Conservation (phyloP, 208 protist species). For the Acanthamoeba castellanii region DNA sequence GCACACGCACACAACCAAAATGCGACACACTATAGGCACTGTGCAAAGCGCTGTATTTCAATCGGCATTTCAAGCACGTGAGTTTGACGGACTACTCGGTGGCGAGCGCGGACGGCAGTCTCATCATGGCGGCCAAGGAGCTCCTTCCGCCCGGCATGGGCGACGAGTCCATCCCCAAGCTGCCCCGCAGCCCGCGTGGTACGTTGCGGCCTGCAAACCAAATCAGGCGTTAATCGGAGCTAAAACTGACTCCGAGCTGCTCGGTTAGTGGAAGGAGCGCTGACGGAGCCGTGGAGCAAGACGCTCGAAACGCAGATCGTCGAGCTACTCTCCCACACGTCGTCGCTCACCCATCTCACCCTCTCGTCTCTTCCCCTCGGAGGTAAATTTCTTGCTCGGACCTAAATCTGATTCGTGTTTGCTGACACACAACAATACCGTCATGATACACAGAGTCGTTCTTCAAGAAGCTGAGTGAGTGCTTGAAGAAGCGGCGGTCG, state of each 20-base stretch:
- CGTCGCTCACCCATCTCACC: neutral
- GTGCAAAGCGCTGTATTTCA: slow-evolving; percentile 16
- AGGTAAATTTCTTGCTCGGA: neutral
- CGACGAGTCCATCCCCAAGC: neutral
- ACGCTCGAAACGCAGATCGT: slow-evolving; percentile 1
- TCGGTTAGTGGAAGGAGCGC: neutral
- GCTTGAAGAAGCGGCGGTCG: slow-evolving; percentile 8
- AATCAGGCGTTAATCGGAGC: neutral
- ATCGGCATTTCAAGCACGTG: neutral
- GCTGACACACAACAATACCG: neutral
- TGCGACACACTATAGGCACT: neutral
- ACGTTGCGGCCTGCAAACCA: neutral
- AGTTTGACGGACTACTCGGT: neutral
- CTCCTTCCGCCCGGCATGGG: neutral
- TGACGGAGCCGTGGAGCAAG: neutral
- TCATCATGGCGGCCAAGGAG: slow-evolving; percentile 19
- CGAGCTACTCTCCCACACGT: neutral
- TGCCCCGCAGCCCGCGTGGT: neutral
- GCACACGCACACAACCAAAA: too few species aligned
- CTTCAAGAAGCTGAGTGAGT: slow-evolving; percentile 30
- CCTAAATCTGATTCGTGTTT: neutral
- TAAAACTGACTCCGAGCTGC: neutral
- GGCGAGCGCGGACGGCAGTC: neutral
- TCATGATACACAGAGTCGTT: neutral
- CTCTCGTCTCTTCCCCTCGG: neutral